A percentile compares a stretch with the other conserved stretches of the same genome.
These are phyloP conservation scores for Candida nemodendra DNA, from an alignment of 805 yeast species.

Conservation along the genomic window DNA sequence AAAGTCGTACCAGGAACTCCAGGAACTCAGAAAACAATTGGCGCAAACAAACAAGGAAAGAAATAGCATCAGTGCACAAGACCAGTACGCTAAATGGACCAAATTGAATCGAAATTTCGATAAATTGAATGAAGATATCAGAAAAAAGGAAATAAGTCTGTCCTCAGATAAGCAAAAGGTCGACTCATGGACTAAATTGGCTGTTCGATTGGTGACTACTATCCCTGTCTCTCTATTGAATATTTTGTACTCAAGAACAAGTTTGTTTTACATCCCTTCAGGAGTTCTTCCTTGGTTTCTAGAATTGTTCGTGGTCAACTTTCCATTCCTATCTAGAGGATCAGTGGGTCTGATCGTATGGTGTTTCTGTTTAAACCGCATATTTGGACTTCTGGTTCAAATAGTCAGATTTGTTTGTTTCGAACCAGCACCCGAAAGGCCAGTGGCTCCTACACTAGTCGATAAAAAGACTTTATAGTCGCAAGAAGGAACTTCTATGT, in stretches of 20 bases:
- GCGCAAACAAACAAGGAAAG: constrained; percentile 50
- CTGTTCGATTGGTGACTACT: constrained; percentile 40
- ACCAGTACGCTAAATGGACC: constrained; percentile 95
- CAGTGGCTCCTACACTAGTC: constrained; percentile 5
- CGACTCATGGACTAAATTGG: constrained; percentile 32
- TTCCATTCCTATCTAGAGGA: constrained; percentile 64
- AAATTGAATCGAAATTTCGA: constrained; percentile 75
- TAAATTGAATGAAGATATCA: constrained; percentile 52
- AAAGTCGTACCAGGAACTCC: constrained; percentile 29
- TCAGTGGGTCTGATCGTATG: constrained; percentile 59
- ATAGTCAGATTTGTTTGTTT: constrained; percentile 18
- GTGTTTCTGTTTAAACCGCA: constrained; percentile 42
- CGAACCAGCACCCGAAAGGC: constrained; percentile 8
- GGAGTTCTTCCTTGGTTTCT: constrained; percentile 58
- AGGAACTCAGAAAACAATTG: constrained; percentile 42
- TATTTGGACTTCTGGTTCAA: constrained; percentile 26
- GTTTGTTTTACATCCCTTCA: constrained; percentile 58
- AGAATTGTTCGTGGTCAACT: constrained; percentile 47
- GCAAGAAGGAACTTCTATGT: too few species aligned
- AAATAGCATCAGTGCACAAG: constrained; percentile 75
- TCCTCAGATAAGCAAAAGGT: constrained; percentile 36
- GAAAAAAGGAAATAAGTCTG: constrained; percentile 39
- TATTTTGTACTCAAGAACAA: constrained; percentile 50
- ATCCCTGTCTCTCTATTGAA: constrained; percentile 50
- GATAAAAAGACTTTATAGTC: too few species aligned